These are phyloP conservation scores for Xylariaceae sp. DNA, from an alignment of 2,329 filamentous ascomycete species.

Conservation along the genomic window DNA sequence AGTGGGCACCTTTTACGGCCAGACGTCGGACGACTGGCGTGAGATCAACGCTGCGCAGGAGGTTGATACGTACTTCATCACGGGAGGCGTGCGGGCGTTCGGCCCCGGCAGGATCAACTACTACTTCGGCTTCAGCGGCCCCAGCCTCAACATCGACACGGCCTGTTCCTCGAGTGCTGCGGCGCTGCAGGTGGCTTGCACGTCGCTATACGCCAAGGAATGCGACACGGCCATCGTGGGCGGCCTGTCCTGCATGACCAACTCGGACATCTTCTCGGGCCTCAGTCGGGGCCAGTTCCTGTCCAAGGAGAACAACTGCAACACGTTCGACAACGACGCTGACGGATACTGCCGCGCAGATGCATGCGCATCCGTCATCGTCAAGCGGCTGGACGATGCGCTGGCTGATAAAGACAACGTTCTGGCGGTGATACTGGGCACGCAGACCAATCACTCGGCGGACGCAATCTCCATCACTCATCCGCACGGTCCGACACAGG, in stretches of 20 bases:
- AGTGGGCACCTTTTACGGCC: slow-evolving; percentile 70
- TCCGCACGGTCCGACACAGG: slow-evolving; percentile 72
- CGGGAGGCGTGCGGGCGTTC: slow-evolving; percentile 47
- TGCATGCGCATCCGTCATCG: slow-evolving; percentile 64
- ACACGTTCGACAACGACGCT: slow-evolving; percentile 74
- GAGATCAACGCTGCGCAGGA: slow-evolving; percentile 70
- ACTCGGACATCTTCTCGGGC: slow-evolving; percentile 73
- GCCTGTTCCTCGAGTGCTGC: slow-evolving; percentile 37
- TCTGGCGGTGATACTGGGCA: slow-evolving; percentile 69
- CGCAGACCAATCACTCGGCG: slow-evolving; percentile 75
- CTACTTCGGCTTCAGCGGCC: slow-evolving; percentile 36
- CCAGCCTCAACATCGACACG: slow-evolving; percentile 36
- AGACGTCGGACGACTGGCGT: slow-evolving; percentile 72
- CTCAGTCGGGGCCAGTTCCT: slow-evolving; percentile 73
- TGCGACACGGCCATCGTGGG: slow-evolving; percentile 78
- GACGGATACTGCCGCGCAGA: slow-evolving; percentile 82
- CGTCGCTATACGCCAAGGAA: slow-evolving; percentile 67
- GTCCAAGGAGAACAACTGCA: slow-evolving; percentile 69
- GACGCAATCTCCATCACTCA: slow-evolving; percentile 79
- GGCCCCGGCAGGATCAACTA: slow-evolving; percentile 45
- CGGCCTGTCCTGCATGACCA: slow-evolving; percentile 72
- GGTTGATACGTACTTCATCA: slow-evolving; percentile 51
- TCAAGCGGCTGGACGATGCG: slow-evolving; percentile 78
- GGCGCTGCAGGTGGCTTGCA: slow-evolving; percentile 47
- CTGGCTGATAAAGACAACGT: slow-evolving; percentile 70